A percentile compares a stretch with the other conserved stretches of the same genome.
Conservation (phyloP, 805 yeast genomes). For the Myxozyma nipponensis region DNA sequence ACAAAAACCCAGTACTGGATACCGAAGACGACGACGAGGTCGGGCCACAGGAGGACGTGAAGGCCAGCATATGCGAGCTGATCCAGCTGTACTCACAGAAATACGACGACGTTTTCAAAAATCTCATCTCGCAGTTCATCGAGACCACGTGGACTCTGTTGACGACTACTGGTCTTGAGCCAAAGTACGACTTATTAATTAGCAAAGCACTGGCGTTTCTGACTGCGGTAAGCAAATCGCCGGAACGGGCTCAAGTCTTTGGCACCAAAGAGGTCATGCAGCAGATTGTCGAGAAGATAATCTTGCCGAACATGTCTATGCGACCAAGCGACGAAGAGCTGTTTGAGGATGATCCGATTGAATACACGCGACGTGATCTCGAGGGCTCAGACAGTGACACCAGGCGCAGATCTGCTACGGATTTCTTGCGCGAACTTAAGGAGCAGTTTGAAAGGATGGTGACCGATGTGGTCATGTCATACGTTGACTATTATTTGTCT, state of each 20-base stretch:
- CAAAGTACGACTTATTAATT: constrained; percentile 78
- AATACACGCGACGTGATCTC: constrained; percentile 83
- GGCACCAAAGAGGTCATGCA: constrained; percentile 56
- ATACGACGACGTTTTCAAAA: constrained; percentile 88
- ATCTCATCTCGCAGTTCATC: constrained; percentile 70
- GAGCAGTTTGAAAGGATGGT: constrained; percentile 69
- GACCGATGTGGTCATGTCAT: constrained; percentile 68
- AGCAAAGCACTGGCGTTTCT: constrained; percentile 76
- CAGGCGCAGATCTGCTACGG: constrained; percentile 89
- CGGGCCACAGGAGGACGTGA: constrained; percentile 65
- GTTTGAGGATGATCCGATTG: constrained; percentile 96
- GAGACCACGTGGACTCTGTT: constrained; percentile 78
- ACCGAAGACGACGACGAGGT: constrained; percentile 57
- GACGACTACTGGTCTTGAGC: constrained; percentile 59
- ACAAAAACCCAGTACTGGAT: constrained; percentile 51
- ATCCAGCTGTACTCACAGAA: constrained; percentile 82
- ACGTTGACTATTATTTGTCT: constrained; percentile 64
- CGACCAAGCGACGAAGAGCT: constrained; percentile 86
- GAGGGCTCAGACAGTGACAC: constrained; percentile 95
- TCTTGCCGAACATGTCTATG: constrained; percentile 81
- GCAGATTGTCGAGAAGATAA: constrained; percentile 75
- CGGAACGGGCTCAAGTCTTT: constrained; percentile 61
- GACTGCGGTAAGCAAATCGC: constrained; percentile 72
- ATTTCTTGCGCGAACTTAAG: constrained; percentile 80
- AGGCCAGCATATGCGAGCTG: constrained; percentile 79